Evolutionary conservation across 495 filamentous ascomycete genomes (phyloP).

Genomic region (Choiromyces venosus): DNA sequence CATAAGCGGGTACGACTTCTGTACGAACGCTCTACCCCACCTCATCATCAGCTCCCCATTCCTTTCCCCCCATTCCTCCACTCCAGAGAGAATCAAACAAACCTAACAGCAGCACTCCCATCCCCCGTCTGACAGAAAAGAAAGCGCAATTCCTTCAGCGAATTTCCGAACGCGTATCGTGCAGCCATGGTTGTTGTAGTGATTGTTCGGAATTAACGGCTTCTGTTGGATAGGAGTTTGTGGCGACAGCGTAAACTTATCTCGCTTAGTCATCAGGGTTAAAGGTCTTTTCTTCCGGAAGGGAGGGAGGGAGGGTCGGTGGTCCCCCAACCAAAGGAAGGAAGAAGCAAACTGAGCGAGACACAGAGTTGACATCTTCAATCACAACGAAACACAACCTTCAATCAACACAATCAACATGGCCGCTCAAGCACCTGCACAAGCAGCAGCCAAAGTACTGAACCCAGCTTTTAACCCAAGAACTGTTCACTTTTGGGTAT

Average conservation of each 20-base stretch:
- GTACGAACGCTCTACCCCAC: slow-evolving; percentile 70
- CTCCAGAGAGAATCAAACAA: slow-evolving; percentile 33
- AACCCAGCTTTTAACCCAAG: slow-evolving; percentile 50
- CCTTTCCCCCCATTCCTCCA: neutral
- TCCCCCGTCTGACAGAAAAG: slow-evolving; percentile 91
- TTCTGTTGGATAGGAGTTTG: neutral
- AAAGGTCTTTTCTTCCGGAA: neutral
- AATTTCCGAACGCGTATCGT: slow-evolving; percentile 84
- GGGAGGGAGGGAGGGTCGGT: neutral
- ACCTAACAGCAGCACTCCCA: slow-evolving; percentile 81
- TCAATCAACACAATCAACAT: neutral
- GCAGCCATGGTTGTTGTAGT: slow-evolving; percentile 62
- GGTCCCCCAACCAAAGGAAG: neutral
- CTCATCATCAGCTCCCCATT: slow-evolving; percentile 12
- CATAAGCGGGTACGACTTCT: slow-evolving; percentile 92
- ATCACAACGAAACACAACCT: neutral
- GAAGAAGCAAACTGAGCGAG: neutral
- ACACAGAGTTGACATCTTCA: neutral
- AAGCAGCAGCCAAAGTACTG: slow-evolving; percentile 39
- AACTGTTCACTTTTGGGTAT: slow-evolving; percentile 97
- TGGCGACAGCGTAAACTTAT: neutral
- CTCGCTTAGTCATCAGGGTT: neutral
- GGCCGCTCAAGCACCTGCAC: slow-evolving; percentile 40
- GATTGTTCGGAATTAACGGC: neutral
- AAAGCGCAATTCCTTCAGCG: slow-evolving; percentile 93